Evolutionary conservation across 2,329 filamentous ascomycete genomes (phyloP).

Genomic region (Colletotrichum sp.): DNA sequence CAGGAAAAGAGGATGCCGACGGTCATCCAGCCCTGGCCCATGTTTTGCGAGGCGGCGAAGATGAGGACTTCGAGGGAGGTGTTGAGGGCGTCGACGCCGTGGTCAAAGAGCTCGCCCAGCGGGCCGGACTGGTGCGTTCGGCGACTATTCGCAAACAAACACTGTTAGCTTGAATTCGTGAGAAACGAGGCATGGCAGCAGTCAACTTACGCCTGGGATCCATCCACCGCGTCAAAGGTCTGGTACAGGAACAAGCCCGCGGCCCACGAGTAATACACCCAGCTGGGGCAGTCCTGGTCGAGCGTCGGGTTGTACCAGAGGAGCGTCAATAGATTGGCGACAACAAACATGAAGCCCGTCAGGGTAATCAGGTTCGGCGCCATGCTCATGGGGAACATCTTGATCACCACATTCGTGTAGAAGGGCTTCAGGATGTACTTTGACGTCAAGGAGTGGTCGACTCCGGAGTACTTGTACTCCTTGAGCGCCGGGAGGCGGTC

Average conservation of each 20-base stretch:
- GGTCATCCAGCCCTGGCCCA: slow-evolving; percentile 91
- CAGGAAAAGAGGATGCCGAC: slow-evolving; percentile 83
- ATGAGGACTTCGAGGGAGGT: slow-evolving; percentile 92
- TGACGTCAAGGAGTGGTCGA: slow-evolving; percentile 89
- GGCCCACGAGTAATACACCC: slow-evolving; percentile 95
- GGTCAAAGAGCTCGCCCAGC: slow-evolving; percentile 94
- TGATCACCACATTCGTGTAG: slow-evolving; percentile 93
- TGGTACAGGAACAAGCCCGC: slow-evolving; percentile 93
- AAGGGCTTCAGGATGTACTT: slow-evolving; percentile 97
- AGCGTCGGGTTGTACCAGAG: slow-evolving; percentile 96
- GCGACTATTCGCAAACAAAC: slow-evolving; percentile 57
- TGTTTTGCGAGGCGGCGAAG: slow-evolving; percentile 90
- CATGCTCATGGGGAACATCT: slow-evolving; percentile 95
- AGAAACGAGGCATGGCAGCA: background rate
- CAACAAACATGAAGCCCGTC: slow-evolving; percentile 87
- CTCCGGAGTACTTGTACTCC: slow-evolving; percentile 92
- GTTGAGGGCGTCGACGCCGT: slow-evolving; percentile 96
- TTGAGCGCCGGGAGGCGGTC: slow-evolving; percentile 86
- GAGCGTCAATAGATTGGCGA: slow-evolving; percentile 87
- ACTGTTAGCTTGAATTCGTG: background rate
- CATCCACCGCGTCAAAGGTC: slow-evolving; percentile 97
- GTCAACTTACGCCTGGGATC: slow-evolving; percentile 79
- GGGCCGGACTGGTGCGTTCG: slow-evolving; percentile 92
- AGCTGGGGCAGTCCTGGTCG: slow-evolving; percentile 89
- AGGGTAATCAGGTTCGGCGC: slow-evolving; percentile 89